Base-by-base conservation (phyloP, 495 filamentous ascomycete species). In the Aspergillus ellipticus region DNA sequence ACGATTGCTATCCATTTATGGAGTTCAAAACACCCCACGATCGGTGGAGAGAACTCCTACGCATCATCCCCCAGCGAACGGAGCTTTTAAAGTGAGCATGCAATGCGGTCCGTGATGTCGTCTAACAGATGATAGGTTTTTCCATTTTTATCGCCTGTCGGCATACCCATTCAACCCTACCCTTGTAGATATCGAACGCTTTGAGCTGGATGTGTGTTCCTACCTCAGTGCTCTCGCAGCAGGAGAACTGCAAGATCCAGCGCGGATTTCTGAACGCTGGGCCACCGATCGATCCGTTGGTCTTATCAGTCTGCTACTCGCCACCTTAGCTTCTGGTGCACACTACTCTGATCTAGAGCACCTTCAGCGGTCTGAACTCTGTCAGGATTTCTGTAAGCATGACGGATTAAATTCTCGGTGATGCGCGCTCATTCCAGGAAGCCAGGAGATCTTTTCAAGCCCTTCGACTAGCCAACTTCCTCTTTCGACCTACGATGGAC, bases 1-100 rank as follows among this genome's bases (percentile, higher is more conserved):
- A 75, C 19, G 80, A 80, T 19, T 85, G 82, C 28, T 92, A 90
- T 66, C 87, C 88, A 3, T 85, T 92, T 19, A 71, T 70, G 61
- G 63, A 73, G 6, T 53, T 51, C 6, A 69, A 67, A 22, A 68
- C 68, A 0, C 66, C 66, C 0, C 26, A 53, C 1, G 68, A 74
- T 9, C 57, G 57, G 16, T 73, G 70, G 70, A 55, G 26, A 6
- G 63, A 64, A 6, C 60, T 73, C 15, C 39, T 72, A 6, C 53
- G 61, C 1, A 52, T 75, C 8, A 51, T 69, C 16, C 72, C 70
- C 3, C 58, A 69, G 28, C 45, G 69, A 39, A 49, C 46, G 1
- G 72, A 73, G 29, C 62, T 75, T 17, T 43, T 74, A 41, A 73
- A 67, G 69, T 70, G 58, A 50, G 70, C 42, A 5, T 5, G 1